phyloP scores from a whole-genome alignment of 208 protist genomes.

The Crithidia bombi region DNA sequence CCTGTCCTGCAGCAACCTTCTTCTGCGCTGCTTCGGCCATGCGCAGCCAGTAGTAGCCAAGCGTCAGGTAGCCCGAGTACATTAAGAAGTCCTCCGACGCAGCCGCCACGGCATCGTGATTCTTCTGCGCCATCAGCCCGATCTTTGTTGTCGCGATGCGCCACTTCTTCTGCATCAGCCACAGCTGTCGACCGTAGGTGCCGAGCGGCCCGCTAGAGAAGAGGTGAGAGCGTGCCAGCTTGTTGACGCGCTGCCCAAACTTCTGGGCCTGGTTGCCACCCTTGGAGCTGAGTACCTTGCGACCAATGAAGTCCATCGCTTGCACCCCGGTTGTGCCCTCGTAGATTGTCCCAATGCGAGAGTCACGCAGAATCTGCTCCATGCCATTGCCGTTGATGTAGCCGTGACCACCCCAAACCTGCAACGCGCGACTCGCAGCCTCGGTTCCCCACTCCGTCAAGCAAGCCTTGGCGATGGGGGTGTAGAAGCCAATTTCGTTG shows the following conservation, averaged over 20 bases:
- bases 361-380: slow-evolving; percentile 82
- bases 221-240: slow-evolving; percentile 37
- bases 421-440: slow-evolving; percentile 59
- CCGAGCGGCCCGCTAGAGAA: slow-evolving; percentile 49
- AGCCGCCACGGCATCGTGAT: slow-evolving; percentile 52
- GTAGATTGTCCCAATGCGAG: slow-evolving; percentile 76
- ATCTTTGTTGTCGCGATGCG: slow-evolving; percentile 54
- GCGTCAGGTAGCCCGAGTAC: slow-evolving; percentile 79
- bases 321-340: slow-evolving; percentile 89
- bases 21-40: slow-evolving; percentile 78
- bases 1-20: slow-evolving; percentile 55
- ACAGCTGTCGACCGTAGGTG: slow-evolving; percentile 45
- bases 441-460: slow-evolving; percentile 83
- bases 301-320: slow-evolving; percentile 85
- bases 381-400: slow-evolving; percentile 87
- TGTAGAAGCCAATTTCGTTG: slow-evolving; percentile 86
- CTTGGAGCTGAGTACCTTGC: slow-evolving; percentile 78
- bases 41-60: slow-evolving; percentile 88
- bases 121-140: slow-evolving; percentile 41
- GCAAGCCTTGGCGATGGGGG: slow-evolving; percentile 85
- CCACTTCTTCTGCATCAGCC: slow-evolving; percentile 77
- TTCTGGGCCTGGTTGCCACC: slow-evolving; percentile 44
- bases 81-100: slow-evolving; percentile 81
- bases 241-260: slow-evolving; percentile 50
- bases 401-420: slow-evolving; percentile 82